phyloP scores from a whole-genome alignment of 2,329 filamentous ascomycete species.

The Fusarium sp. region DNA sequence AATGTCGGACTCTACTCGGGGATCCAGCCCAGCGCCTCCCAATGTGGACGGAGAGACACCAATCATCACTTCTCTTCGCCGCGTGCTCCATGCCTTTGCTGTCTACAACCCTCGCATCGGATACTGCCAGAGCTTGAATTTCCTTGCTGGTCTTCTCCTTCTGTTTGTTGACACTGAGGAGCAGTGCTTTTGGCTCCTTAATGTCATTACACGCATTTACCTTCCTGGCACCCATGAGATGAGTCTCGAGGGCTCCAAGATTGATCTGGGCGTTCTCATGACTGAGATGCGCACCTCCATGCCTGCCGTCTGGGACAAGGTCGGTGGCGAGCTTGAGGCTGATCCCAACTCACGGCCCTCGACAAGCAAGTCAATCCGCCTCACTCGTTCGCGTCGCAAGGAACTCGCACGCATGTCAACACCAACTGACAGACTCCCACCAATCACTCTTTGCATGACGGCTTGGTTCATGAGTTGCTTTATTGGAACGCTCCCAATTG shows the following conservation, averaged over 20 bases:
- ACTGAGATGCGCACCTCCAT: slow-evolving; percentile 82
- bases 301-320: slow-evolving; percentile 86
- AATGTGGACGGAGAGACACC: slow-evolving; percentile 70
- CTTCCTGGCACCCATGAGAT: slow-evolving; percentile 93
- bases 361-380: slow-evolving; percentile 50
- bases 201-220: slow-evolving; percentile 88
- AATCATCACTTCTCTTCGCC: slow-evolving; percentile 83
- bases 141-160: slow-evolving; percentile 88
- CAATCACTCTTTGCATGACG: slow-evolving; percentile 91
- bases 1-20: slow-evolving; percentile 47
- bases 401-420: slow-evolving; percentile 52
- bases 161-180: slow-evolving; percentile 90
- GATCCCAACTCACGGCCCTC: slow-evolving; percentile 52
- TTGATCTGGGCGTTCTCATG: slow-evolving; percentile 95
- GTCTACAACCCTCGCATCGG: slow-evolving; percentile 91
- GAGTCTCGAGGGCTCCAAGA: slow-evolving; percentile 89
- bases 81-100: slow-evolving; percentile 89
- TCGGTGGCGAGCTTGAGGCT: slow-evolving; percentile 79
- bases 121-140: slow-evolving; percentile 96
- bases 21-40: slow-evolving; percentile 49
- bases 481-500: slow-evolving; percentile 90
- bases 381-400: slow-evolving; percentile 52
- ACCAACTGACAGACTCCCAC: slow-evolving; percentile 72
- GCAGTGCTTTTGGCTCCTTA: slow-evolving; percentile 91
- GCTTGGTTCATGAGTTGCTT: slow-evolving; percentile 99